phyloP scores from a whole-genome alignment of 495 filamentous ascomycete species.

The Ramalina intermedia region DNA sequence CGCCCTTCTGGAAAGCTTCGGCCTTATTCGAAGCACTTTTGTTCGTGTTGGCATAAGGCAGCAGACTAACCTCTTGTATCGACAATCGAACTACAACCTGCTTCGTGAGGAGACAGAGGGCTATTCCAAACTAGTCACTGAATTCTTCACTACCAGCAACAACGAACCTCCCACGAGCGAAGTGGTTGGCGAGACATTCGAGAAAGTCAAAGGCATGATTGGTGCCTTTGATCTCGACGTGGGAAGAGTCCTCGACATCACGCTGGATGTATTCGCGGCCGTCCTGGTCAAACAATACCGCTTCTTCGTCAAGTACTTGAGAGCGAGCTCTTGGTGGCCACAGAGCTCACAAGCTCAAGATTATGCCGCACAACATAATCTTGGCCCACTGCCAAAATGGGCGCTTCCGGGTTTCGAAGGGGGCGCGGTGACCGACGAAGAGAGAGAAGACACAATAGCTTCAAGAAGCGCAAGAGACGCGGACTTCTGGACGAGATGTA shows the following conservation, averaged over 20 bases:
- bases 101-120: constrained; percentile 93
- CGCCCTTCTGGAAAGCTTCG: constrained; percentile 53
- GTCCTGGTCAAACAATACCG: constrained; percentile 70
- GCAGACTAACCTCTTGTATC: constrained; percentile 81
- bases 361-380: constrained; percentile 12
- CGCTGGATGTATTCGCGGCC: constrained; percentile 75
- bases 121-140: constrained; percentile 76
- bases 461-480: constrained; percentile 49
- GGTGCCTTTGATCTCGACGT: constrained; percentile 90
- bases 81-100: constrained; percentile 92
- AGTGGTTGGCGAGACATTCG: constrained; percentile 52
- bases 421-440: constrained; percentile 46
- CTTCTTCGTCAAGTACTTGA: constrained; percentile 85
- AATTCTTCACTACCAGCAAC: constrained; percentile 68
- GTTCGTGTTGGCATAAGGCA: constrained; percentile 70
- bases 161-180: constrained; percentile 46
- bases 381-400: constrained; percentile 61
- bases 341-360: constrained; percentile 28
- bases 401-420: constrained; percentile 53
- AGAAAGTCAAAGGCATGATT: constrained; percentile 78
- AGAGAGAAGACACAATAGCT: constrained; percentile 36
- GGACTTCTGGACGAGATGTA: constrained; percentile 70
- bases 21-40: constrained; percentile 74
- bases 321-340: constrained; percentile 96
- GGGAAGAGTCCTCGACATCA: constrained; percentile 84